These are phyloP conservation scores for Lathyrus tuberosus DNA, from an alignment of 306 rosid genomes.

Conservation along the genomic window DNA sequence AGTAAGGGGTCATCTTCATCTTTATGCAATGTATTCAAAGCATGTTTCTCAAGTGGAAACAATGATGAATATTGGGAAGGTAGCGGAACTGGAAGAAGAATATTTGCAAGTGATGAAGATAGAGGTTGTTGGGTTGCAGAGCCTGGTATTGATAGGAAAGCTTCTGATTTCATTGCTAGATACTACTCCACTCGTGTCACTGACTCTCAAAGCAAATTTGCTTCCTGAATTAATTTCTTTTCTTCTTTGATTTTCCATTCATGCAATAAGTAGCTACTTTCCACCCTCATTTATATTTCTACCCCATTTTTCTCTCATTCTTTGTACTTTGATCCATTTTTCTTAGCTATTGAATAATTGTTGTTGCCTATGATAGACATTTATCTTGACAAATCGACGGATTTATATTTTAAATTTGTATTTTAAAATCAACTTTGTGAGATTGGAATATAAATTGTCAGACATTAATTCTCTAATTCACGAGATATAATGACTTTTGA, in stretches of 20 bases:
- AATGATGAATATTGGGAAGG: constrained; percentile 55
- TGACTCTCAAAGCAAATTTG: constrained; percentile 48
- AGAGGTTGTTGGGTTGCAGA: constrained; percentile 67
- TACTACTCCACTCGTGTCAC: constrained; percentile 64
- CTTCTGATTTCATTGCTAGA: constrained; percentile 69
- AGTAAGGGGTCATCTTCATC: constrained; percentile 53
- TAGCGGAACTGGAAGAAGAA: constrained; percentile 48
- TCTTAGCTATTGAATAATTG: too few species aligned
- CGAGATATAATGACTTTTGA: too few species aligned
- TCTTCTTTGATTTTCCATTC: constrained; percentile 14
- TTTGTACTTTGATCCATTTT: too few species aligned
- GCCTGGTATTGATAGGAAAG: constrained; percentile 80
- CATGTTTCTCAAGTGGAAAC: constrained; percentile 59
- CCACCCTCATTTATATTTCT: too few species aligned
- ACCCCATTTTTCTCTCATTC: too few species aligned
- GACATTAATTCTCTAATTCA: too few species aligned
- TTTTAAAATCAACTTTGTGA: too few species aligned
- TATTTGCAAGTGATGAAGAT: constrained; percentile 73
- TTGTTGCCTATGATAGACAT: too few species aligned
- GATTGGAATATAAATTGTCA: too few species aligned
- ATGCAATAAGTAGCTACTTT: not conserved
- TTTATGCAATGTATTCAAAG: constrained; percentile 55
- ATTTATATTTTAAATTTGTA: too few species aligned
- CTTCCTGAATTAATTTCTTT: constrained; percentile 18
- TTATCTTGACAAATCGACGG: too few species aligned